Evolutionary conservation across 169 alveolate genomes (phyloP), one percentile per base, ranked within the genome.

Genomic region (Plasmodium inui): DNA sequence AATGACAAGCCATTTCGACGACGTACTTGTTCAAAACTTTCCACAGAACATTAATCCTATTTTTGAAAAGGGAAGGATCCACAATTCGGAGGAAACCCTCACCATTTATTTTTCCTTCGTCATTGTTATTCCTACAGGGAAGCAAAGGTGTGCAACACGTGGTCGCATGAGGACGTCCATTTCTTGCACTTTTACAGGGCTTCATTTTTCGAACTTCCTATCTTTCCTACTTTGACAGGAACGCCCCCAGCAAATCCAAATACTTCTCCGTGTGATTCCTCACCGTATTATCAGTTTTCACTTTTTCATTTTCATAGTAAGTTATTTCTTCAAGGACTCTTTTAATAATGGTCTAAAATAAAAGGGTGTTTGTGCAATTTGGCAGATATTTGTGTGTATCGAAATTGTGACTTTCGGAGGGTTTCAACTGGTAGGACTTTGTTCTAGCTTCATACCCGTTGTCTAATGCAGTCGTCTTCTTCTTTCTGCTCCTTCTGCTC

Each of bases 1-100:
- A 67, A 83, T 85, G 19, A 30, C 50, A 57, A 82, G 19, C 7
- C 22, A 17, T 0, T 26, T 32, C 0, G 44, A 67, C 5, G 37
- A 12, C 30, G 14, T 85, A 85, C 93, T 85, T 85, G 78, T 85
- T 85, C 57, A 85, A 34, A 85, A 85, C 85, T 53, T 85, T 85
- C 84, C 93, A 85, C 81, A 85, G 79, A 44, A 85, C 39, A 39
- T 85, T 85, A 30, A 85, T 74, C 61, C 79, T 85, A 76, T 85
- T 85, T 85, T 46, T 50, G 78, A 85, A 85, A n/a, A 85, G 57
- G 78, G 84, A 73, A 39, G 76, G 12, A 37, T 85, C 57, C 6
- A 50, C 80, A 1, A 85, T 85, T 85, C 78, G 50, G 70, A 85
- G 74, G 76, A 85, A 67, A 12, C 93, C 93, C 26, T 85, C 93